These are phyloP conservation scores for Aspergillus flavus DNA, from an alignment of 2,329 filamentous ascomycete genomes.

Conservation along the genomic window DNA sequence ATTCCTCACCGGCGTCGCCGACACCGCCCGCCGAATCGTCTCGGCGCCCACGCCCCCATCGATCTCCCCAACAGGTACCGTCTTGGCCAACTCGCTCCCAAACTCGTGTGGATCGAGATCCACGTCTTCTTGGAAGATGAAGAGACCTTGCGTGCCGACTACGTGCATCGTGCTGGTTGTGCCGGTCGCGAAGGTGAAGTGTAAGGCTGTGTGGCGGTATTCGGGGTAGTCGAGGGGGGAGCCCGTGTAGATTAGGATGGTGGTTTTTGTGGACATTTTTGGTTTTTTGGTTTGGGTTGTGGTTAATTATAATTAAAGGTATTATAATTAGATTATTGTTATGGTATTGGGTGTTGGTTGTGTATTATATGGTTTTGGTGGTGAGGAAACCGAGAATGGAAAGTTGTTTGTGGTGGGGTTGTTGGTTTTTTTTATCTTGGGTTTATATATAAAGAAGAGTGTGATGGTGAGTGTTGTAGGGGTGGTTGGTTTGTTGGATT, in stretches of 20 bases:
- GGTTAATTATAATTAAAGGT: too few species aligned
- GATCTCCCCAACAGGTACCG: constrained; percentile 20
- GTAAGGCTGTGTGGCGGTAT: constrained; percentile 35
- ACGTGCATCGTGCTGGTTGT: constrained; percentile 27
- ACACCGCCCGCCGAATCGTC: constrained; percentile 23
- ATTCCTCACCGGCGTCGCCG: constrained; percentile 27
- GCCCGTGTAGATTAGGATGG: constrained; percentile 30
- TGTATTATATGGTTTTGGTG: too few species aligned
- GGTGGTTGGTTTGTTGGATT: too few species aligned
- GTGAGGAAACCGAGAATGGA: too few species aligned
- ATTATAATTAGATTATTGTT: too few species aligned
- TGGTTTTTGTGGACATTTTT: constrained; percentile 18
- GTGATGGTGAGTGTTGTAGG: too few species aligned
- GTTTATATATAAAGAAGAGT: too few species aligned
- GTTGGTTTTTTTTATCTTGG: too few species aligned
- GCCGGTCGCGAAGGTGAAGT: constrained; percentile 23
- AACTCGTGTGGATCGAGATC: constrained; percentile 13
- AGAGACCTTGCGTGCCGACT: constrained; percentile 30
- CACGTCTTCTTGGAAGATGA: constrained; percentile 23
- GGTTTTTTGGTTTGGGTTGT: too few species aligned
- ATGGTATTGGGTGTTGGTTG: too few species aligned
- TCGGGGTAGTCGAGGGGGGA: constrained; percentile 32
- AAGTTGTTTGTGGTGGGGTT: too few species aligned
- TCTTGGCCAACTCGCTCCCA: constrained; percentile 18
- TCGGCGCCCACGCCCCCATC: constrained; percentile 12